These are phyloP conservation scores for Phytophthora vignae DNA, from an alignment of 352 stramenopile genomes.

Conservation along the genomic window DNA sequence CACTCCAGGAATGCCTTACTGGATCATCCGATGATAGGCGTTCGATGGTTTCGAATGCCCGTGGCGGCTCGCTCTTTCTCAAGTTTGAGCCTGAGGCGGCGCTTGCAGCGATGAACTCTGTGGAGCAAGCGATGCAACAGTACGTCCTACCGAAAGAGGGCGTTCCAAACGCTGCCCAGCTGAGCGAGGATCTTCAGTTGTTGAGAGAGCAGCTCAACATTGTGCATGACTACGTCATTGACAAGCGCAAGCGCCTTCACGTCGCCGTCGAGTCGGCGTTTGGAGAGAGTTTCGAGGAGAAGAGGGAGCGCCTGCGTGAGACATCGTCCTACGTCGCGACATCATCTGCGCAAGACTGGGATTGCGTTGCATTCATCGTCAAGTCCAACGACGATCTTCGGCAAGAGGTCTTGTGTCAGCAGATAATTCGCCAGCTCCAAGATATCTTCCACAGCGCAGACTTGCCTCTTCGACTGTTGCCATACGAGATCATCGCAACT, in stretches of 20 bases:
- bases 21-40: conserved; percentile 53
- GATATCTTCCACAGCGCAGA: conserved; percentile 96
- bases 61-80: conserved; percentile 51
- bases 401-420: conserved; percentile 97
- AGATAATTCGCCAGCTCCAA: conserved; percentile 96
- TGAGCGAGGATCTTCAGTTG: conserved; percentile 59
- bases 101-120: conserved; percentile 61
- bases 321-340: conserved; percentile 52
- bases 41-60: conserved; percentile 51
- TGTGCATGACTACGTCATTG: conserved; percentile 71
- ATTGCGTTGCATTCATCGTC: conserved; percentile 94
- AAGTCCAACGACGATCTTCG: conserved; percentile 99
- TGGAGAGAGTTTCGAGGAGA: conserved; percentile 87
- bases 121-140: conserved; percentile 64
- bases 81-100: conserved; percentile 71
- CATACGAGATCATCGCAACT: conserved; percentile 97
- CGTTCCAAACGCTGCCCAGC: conserved; percentile 39
- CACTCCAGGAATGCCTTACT: conserved; percentile 32
- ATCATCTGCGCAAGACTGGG: conserved; percentile 53
- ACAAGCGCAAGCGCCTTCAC: conserved; percentile 70
- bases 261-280: conserved; percentile 81
- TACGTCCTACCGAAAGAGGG: conserved; percentile 55
- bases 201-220: conserved; percentile 78
- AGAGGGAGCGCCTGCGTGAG: conserved; percentile 68
- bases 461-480: conserved; percentile 94